Conservation (phyloP, 2,329 filamentous ascomycete species). For the Plectosphaerella cucumerina region DNA sequence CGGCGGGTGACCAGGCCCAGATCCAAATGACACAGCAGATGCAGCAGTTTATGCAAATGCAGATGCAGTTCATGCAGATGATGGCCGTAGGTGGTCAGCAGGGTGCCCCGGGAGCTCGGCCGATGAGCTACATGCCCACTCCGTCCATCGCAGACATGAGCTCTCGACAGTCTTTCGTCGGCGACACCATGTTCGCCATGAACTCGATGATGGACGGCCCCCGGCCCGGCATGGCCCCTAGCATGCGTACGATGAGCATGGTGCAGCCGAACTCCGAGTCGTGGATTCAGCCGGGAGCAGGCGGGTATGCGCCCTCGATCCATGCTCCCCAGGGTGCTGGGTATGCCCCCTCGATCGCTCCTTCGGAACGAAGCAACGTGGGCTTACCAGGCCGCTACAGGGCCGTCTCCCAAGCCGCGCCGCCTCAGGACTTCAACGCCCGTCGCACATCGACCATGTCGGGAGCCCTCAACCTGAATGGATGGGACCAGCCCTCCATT, state of each 20-base stretch:
- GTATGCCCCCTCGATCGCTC: constrained; percentile 89
- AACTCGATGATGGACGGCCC: constrained; percentile 31
- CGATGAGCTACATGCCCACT: constrained; percentile 33
- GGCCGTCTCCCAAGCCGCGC: constrained; percentile 68
- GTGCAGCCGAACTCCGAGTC: constrained; percentile 63
- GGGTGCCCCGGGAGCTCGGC: constrained; percentile 18
- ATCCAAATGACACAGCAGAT: constrained; percentile 80
- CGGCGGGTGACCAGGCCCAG: constrained; percentile 67
- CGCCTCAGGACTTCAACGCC: constrained; percentile 10
- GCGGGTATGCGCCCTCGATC: constrained; percentile 47
- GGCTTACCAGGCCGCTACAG: constrained; percentile 87
- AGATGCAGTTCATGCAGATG: constrained; percentile 93
- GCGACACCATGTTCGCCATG: constrained; percentile 30
- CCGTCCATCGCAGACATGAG: constrained; percentile 35
- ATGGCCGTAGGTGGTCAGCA: constrained; percentile 47
- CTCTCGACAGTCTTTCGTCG: constrained; percentile 41
- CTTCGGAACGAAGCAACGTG: constrained; percentile 91
- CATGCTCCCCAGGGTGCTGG: constrained; percentile 42
- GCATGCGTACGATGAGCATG: constrained; percentile 77
- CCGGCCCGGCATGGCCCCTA: constrained; percentile 31
- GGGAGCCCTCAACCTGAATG: constrained; percentile 23
- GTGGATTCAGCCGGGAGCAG: constrained; percentile 45
- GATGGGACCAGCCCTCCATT: constrained; percentile 25
- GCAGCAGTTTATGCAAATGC: constrained; percentile 87
- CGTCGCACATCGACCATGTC: constrained; percentile 34